phyloP scores from a whole-genome alignment of 345 rosid genomes.

The Dimocarpus longan region DNA sequence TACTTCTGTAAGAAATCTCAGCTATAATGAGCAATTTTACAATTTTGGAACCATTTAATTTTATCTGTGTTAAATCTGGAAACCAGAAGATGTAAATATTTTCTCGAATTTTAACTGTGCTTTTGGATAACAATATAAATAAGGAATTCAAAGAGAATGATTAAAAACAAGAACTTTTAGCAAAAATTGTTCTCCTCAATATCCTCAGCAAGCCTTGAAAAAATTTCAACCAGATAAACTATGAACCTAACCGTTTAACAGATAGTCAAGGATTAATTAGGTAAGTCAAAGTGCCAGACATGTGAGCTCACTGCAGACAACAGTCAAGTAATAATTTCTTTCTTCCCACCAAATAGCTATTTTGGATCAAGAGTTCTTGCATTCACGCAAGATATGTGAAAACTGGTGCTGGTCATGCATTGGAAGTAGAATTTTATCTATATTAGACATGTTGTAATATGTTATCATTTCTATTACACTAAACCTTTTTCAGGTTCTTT shows the following conservation, averaged over 20 bases:
- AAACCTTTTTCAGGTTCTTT: constrained; percentile 2
- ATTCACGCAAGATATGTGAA: not conserved
- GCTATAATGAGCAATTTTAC: too few relatives aligned
- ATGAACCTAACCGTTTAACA: not conserved
- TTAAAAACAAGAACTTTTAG: not conserved
- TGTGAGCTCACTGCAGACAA: not conserved
- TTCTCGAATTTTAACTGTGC: not conserved
- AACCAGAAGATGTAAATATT: too few relatives aligned
- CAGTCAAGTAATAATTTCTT: not conserved
- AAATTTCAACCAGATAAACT: not conserved
- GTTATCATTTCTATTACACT: not conserved
- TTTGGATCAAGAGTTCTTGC: not conserved
- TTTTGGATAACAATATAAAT: not conserved
- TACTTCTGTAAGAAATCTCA: too few relatives aligned
- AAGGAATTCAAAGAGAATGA: not conserved
- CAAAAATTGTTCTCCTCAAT: not conserved
- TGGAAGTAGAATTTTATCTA: not conserved
- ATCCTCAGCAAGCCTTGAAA: too few relatives aligned
- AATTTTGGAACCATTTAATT: too few relatives aligned
- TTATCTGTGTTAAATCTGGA: too few relatives aligned
- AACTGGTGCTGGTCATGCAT: not conserved
- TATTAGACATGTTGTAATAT: not conserved
- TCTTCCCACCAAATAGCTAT: too few relatives aligned
- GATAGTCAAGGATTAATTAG: not conserved
- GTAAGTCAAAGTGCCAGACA: not conserved